Percentiles rank a stretch among this genome's conserved stretches.
Evolutionary conservation across 345 rosid genomes (phyloP).

Genomic region (Pelargonium nanum): DNA sequence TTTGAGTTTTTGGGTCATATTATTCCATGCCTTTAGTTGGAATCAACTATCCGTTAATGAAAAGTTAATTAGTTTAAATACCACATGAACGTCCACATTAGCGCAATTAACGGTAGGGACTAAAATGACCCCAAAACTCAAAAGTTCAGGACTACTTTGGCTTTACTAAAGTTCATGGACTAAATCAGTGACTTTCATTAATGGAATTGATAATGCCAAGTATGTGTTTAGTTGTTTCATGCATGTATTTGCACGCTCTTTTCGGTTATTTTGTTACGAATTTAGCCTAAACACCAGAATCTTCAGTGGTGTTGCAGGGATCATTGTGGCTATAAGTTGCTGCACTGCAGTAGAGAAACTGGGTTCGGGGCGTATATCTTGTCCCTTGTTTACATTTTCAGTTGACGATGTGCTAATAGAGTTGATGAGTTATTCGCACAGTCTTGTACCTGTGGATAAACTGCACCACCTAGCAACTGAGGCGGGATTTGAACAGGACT

Average conservation of each 20-base stretch:
- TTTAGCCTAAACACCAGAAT: constrained; percentile 18
- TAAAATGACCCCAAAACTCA: too few relatives aligned
- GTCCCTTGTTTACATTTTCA: constrained; percentile 22
- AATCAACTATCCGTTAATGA: too few relatives aligned
- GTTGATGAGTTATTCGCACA: constrained; percentile 45
- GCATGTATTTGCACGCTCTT: not conserved
- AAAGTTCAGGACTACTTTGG: too few relatives aligned
- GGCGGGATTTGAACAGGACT: constrained; percentile 53
- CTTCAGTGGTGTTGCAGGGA: constrained; percentile 73
- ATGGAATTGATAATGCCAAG: too few relatives aligned
- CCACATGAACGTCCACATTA: too few relatives aligned
- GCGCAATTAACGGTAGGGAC: too few relatives aligned
- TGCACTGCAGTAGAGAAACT: constrained; percentile 46
- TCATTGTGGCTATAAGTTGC: constrained; percentile 48
- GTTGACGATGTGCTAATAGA: constrained; percentile 29
- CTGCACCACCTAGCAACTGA: constrained; percentile 43
- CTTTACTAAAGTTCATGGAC: too few relatives aligned
- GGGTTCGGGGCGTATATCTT: constrained; percentile 31
- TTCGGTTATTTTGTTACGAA: constrained; percentile 1
- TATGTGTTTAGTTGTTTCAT: too few relatives aligned
- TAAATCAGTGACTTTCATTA: too few relatives aligned
- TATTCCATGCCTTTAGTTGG: too few relatives aligned
- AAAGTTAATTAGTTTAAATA: too few relatives aligned
- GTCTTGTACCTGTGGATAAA: constrained; percentile 42
- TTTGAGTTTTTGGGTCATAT: too few relatives aligned